Percentiles rank a stretch among this genome's conserved stretches.
phyloP scores from a whole-genome alignment of 2,329 filamentous ascomycete species.

The Neurospora sp. region DNA sequence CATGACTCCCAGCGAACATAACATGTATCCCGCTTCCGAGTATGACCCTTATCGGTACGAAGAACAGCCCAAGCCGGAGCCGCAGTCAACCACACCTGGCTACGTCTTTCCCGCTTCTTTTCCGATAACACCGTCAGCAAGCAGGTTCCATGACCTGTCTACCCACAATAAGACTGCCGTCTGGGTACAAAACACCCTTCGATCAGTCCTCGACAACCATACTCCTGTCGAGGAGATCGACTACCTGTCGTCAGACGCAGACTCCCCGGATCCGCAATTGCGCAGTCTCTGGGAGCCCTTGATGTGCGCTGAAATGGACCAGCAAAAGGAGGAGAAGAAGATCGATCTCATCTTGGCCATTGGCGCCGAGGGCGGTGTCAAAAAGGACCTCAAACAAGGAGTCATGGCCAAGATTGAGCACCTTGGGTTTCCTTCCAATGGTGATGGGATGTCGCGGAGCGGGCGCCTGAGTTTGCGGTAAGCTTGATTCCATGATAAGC shows the following conservation, averaged over 20 bases:
- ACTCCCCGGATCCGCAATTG: slow-evolving; percentile 34
- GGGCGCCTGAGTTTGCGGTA: slow-evolving; percentile 51
- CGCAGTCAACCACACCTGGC: slow-evolving; percentile 5
- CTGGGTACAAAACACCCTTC: slow-evolving; percentile 45
- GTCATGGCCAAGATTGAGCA: slow-evolving; percentile 44
- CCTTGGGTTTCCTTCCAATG: slow-evolving; percentile 34
- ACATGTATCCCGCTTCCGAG: not conserved
- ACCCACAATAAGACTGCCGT: slow-evolving; percentile 36
- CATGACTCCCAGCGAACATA: not conserved
- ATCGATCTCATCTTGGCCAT: slow-evolving; percentile 51
- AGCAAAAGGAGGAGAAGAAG: slow-evolving; percentile 21
- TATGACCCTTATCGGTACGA: slow-evolving; percentile 4
- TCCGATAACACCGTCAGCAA: not conserved
- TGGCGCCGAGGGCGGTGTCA: slow-evolving; percentile 45
- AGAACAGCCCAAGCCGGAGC: not conserved
- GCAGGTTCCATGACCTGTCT: slow-evolving; percentile 34
- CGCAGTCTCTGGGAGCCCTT: slow-evolving; percentile 44
- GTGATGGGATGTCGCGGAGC: slow-evolving; percentile 38
- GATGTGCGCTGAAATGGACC: slow-evolving; percentile 28
- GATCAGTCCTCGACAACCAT: slow-evolving; percentile 39
- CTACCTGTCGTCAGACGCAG: slow-evolving; percentile 38
- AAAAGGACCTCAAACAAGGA: slow-evolving; percentile 35
- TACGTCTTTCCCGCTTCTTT: not conserved
- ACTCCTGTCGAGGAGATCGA: slow-evolving; percentile 38
- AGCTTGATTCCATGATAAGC: slow-evolving; percentile 9